These are phyloP conservation scores for Leishmania martiniquensis DNA, from an alignment of 208 protist genomes.

Conservation along the genomic window DNA sequence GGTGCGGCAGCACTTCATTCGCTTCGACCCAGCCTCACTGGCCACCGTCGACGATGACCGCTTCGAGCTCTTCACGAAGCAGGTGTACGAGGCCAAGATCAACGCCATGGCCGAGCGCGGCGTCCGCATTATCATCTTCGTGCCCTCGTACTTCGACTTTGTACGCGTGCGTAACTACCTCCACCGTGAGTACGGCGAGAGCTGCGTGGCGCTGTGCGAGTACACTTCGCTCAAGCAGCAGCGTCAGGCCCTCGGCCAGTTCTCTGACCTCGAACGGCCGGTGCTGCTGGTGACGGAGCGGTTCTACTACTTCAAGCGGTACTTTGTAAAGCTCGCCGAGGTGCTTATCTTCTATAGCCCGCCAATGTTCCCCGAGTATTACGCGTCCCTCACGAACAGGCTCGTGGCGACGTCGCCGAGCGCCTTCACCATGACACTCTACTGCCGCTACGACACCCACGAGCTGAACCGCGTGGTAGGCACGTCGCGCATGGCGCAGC, in stretches of 20 bases:
- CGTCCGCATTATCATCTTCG: slow-evolving; percentile 90
- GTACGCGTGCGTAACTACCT: slow-evolving; percentile 96
- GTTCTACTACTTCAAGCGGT: slow-evolving; percentile 97
- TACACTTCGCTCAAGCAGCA: slow-evolving; percentile 90
- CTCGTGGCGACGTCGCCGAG: slow-evolving; percentile 76
- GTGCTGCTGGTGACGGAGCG: slow-evolving; percentile 96
- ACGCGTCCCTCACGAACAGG: slow-evolving; percentile 91
- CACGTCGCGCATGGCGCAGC: slow-evolving; percentile 65
- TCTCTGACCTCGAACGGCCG: slow-evolving; percentile 78
- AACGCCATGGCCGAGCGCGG: slow-evolving; percentile 73
- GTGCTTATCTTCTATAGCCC: slow-evolving; percentile 96
- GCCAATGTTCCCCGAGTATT: slow-evolving; percentile 93
- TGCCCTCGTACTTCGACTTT: slow-evolving; percentile 97
- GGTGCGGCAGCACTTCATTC: slow-evolving; percentile 93
- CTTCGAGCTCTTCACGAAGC: slow-evolving; percentile 92
- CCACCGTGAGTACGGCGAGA: slow-evolving; percentile 89
- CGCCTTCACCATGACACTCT: slow-evolving; percentile 87
- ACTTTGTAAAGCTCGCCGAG: slow-evolving; percentile 93
- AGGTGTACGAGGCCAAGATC: slow-evolving; percentile 80
- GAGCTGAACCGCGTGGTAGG: slow-evolving; percentile 93
- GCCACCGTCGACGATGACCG: slow-evolving; percentile 80
- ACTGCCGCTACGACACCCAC: slow-evolving; percentile 93
- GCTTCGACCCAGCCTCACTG: slow-evolving; percentile 67
- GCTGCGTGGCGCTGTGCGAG: slow-evolving; percentile 90
- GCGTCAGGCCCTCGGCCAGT: slow-evolving; percentile 81